These are phyloP conservation scores for Beauveria pseudobassiana DNA, from an alignment of 2,329 filamentous ascomycete genomes.

Conservation along the genomic window DNA sequence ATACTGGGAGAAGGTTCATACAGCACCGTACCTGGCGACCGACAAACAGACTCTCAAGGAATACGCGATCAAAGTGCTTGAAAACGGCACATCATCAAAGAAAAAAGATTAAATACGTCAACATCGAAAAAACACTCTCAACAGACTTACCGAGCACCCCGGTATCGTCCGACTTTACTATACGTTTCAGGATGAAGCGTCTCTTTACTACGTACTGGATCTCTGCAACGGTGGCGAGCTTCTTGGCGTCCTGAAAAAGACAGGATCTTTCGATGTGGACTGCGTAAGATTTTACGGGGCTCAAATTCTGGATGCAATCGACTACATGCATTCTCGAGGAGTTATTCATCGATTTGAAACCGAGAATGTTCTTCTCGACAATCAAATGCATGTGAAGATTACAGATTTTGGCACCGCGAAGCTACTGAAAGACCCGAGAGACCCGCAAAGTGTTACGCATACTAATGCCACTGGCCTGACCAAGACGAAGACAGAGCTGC, in stretches of 20 bases:
- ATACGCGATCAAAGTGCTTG: slow-evolving; percentile 95
- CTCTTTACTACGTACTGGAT: slow-evolving; percentile 93
- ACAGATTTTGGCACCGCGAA: slow-evolving; percentile 99
- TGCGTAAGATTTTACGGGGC: slow-evolving; percentile 92
- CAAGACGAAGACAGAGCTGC: slow-evolving; percentile 68
- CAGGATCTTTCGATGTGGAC: slow-evolving; percentile 89
- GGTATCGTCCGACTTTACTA: slow-evolving; percentile 96
- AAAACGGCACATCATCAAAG: slow-evolving; percentile 98
- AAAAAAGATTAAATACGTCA: slow-evolving; percentile 99
- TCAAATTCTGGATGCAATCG: slow-evolving; percentile 91
- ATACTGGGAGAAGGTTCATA: slow-evolving; percentile 94
- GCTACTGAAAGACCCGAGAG: slow-evolving; percentile 49
- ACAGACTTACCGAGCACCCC: slow-evolving; percentile 90
- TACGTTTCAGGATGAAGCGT: slow-evolving; percentile 95
- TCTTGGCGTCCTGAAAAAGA: slow-evolving; percentile 86
- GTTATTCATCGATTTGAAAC: slow-evolving; percentile 97
- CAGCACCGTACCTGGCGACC: slow-evolving; percentile 87
- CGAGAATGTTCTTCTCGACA: slow-evolving; percentile 91
- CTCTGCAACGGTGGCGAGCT: slow-evolving; percentile 88
- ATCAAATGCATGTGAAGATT: slow-evolving; percentile 96
- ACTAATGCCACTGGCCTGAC: slow-evolving; percentile 27
- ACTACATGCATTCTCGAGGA: slow-evolving; percentile 94
- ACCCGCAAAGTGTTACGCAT: slow-evolving; percentile 28
- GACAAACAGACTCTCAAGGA: slow-evolving; percentile 92
- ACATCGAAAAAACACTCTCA: slow-evolving; percentile 97